Percentiles rank a stretch among this genome's conserved stretches.
phyloP scores from a whole-genome alignment of 2,329 filamentous ascomycete genomes.

The Paramyrothecium sp. region DNA sequence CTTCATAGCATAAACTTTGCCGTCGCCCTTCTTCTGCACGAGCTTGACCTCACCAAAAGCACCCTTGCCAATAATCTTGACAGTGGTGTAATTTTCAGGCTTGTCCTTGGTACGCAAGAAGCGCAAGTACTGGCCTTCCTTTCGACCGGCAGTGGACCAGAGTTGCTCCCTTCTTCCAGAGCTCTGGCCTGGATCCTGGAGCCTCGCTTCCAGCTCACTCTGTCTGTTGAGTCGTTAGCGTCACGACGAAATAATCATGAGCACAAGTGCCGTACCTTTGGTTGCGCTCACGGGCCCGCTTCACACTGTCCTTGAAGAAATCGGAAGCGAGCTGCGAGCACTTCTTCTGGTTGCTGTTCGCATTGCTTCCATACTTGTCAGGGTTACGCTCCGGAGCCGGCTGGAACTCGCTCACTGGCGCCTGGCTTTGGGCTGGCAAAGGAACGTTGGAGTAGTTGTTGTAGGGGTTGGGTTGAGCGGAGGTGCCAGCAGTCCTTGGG shows the following conservation, averaged over 20 bases:
- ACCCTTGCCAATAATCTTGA: constrained; percentile 99
- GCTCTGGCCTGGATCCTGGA: constrained; percentile 73
- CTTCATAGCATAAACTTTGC: constrained; percentile 98
- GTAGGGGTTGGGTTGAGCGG: constrained; percentile 61
- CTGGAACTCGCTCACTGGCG: constrained; percentile 70
- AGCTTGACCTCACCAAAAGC: constrained; percentile 98
- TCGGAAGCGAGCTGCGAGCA: constrained; percentile 73
- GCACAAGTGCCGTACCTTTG: constrained; percentile 66
- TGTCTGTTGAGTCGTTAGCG: constrained; percentile 55
- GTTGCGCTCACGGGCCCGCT: constrained; percentile 91
- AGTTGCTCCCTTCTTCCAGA: constrained; percentile 79
- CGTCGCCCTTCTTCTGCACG: constrained; percentile 93
- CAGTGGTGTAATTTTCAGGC: constrained; percentile 89
- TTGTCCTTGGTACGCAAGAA: constrained; percentile 92
- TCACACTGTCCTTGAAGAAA: constrained; percentile 98
- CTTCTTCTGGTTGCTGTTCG: constrained; percentile 70
- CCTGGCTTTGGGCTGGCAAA: constrained; percentile 58
- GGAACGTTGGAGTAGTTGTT: constrained; percentile 64
- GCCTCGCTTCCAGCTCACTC: constrained; percentile 84
- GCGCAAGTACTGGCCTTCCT: constrained; percentile 88
- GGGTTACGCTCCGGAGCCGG: constrained; percentile 83
- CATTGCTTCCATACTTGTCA: constrained; percentile 67
- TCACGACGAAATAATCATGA: constrained; percentile 1
- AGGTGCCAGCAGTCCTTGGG: constrained; percentile 78
- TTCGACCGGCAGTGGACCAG: constrained; percentile 78